Percentiles rank a stretch among this genome's conserved stretches.
Evolutionary conservation across 2,329 filamentous ascomycete genomes (phyloP).

Genomic region (Fusarium redolens): DNA sequence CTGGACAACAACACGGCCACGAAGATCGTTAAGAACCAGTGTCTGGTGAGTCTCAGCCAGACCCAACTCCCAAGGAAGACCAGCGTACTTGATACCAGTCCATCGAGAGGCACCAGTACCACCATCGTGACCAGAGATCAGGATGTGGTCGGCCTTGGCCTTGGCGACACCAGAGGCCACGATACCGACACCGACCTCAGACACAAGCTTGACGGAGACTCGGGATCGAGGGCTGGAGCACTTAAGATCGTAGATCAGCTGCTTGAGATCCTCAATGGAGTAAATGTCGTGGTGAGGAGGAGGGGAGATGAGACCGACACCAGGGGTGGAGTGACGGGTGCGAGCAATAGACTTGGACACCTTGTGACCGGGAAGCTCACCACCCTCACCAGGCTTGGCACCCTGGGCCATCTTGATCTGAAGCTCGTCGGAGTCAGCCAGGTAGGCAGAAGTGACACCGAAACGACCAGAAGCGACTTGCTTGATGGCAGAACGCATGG

Average conservation of each 20-base stretch:
- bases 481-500: slow-evolving; percentile 97
- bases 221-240: slow-evolving; percentile 93
- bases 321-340: slow-evolving; percentile 94
- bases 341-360: slow-evolving; percentile 93
- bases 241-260: slow-evolving; percentile 97
- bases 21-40: slow-evolving; percentile 92
- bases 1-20: slow-evolving; percentile 94
- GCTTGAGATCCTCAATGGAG: slow-evolving; percentile 97
- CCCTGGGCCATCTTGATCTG: slow-evolving; percentile 99
- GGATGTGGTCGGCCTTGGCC: slow-evolving; percentile 95
- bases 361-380: slow-evolving; percentile 96
- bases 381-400: slow-evolving; percentile 96
- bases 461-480: slow-evolving; percentile 97
- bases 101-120: slow-evolving; percentile 96
- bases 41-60: slow-evolving; percentile 98
- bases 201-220: slow-evolving; percentile 97
- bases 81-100: slow-evolving; percentile 99
- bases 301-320: slow-evolving; percentile 94
- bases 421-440: slow-evolving; percentile 93
- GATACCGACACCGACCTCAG: slow-evolving; percentile 96
- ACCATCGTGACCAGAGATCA: slow-evolving; percentile 97
- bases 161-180: slow-evolving; percentile 98
- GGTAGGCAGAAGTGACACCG: slow-evolving; percentile 93
- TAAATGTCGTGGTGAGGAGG: slow-evolving; percentile 99
- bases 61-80: slow-evolving; percentile 95